A percentile compares a stretch with the other conserved stretches of the same genome.
phyloP scores from a whole-genome alignment of 768 basidiomycete species.

The Psilocybe sp. region DNA sequence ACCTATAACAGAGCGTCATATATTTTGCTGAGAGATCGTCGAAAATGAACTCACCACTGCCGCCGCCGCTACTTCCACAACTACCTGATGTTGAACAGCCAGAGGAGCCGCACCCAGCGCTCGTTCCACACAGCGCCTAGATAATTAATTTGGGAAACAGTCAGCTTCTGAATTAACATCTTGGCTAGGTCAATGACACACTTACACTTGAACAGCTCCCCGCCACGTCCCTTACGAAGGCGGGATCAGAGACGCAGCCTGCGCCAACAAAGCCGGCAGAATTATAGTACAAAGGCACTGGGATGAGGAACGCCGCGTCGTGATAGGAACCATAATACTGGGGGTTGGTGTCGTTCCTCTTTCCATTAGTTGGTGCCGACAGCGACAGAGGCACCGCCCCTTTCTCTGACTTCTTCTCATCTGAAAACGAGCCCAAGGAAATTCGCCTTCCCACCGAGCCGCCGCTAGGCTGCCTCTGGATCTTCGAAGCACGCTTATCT shows the following conservation, averaged over 20 bases:
- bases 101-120: no score
- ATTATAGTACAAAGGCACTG: conserved; percentile 33
- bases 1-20: no score
- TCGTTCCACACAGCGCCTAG: neutral
- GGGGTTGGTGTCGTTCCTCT: neutral
- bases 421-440: neutral
- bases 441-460: no score
- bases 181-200: neutral
- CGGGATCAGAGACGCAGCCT: conserved; percentile 17
- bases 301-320: conserved; percentile 33
- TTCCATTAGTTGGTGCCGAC: no score
- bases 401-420: neutral
- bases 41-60: conserved; percentile 1
- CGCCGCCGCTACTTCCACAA: conserved; percentile 2
- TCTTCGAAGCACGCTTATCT: conserved; percentile 15
- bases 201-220: conserved; percentile 7
- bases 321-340: neutral
- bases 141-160: neutral
- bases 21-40: no score
- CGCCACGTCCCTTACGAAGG: conserved; percentile 7
- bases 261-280: conserved; percentile 5
- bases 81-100: no score
- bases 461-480: no score
- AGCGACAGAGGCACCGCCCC: no score
- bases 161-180: neutral